A percentile compares a stretch with the other conserved stretches of the same genome.
These are phyloP conservation scores for Talaromyces sp. DNA, from an alignment of 2,329 filamentous ascomycete genomes.

Conservation along the genomic window DNA sequence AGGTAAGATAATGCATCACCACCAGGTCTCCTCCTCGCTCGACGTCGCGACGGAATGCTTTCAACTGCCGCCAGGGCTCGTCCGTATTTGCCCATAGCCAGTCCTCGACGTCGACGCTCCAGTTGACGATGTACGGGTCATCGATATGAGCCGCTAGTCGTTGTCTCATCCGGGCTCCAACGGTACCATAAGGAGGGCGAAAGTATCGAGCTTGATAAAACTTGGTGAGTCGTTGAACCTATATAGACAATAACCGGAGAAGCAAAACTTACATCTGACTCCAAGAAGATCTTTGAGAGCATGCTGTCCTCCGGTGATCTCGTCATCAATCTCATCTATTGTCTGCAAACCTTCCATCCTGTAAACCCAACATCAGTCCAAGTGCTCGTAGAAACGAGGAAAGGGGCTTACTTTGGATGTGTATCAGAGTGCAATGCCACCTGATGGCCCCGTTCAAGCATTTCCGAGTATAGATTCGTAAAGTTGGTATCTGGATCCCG, in stretches of 20 bases:
- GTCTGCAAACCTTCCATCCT: slow-evolving; percentile 41
- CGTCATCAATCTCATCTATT: slow-evolving; percentile 36
- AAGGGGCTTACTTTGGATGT: slow-evolving; percentile 56
- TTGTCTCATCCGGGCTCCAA: slow-evolving; percentile 66
- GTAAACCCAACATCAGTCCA: not conserved
- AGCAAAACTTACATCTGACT: slow-evolving; percentile 34
- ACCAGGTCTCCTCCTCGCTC: slow-evolving; percentile 62
- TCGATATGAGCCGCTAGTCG: slow-evolving; percentile 55
- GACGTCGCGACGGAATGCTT: slow-evolving; percentile 64
- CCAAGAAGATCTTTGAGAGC: slow-evolving; percentile 33
- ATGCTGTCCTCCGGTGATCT: slow-evolving; percentile 37
- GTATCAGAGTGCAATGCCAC: slow-evolving; percentile 68
- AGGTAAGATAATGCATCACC: slow-evolving; percentile 68
- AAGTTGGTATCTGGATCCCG: slow-evolving; percentile 61
- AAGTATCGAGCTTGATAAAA: slow-evolving; percentile 54
- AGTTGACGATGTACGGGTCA: slow-evolving; percentile 62
- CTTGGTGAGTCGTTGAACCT: slow-evolving; percentile 26
- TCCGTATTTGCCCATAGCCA: slow-evolving; percentile 64
- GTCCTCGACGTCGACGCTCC: slow-evolving; percentile 70
- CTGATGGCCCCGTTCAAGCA: slow-evolving; percentile 63
- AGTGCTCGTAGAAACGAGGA: not conserved
- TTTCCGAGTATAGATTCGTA: slow-evolving; percentile 62
- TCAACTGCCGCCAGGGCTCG: slow-evolving; percentile 66
- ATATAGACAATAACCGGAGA: slow-evolving; percentile 46
- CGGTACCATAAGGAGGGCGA: slow-evolving; percentile 67